Conservation (phyloP, 345 rosid genomes). For the Aegle marmelos region DNA sequence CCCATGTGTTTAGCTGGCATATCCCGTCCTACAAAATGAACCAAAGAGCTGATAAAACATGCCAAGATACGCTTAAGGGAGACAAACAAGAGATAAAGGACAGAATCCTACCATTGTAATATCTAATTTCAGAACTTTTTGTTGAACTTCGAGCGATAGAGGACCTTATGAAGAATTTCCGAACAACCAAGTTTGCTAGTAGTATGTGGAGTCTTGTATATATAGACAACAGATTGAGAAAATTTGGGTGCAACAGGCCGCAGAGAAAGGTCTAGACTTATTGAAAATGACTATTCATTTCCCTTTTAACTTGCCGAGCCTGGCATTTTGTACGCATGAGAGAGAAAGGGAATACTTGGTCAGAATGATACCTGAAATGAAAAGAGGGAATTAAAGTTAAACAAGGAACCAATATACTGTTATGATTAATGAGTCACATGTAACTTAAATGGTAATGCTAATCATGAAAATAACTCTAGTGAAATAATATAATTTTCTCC, state of each 20-base stretch:
- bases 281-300: conserved; percentile 32
- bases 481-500: too few relatives aligned
- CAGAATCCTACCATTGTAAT: conserved; percentile 32
- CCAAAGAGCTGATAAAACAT: conserved; percentile 7
- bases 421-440: too few relatives aligned
- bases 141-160: conserved; percentile 6
- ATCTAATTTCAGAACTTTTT: conserved; percentile 2
- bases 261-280: conserved; percentile 50
- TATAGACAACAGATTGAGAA: conserved; percentile 25
- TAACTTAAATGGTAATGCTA: too few relatives aligned
- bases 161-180: conserved; percentile 1
- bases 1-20: conserved; percentile 34
- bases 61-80: neutral
- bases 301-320: conserved; percentile 14
- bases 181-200: conserved; percentile 6
- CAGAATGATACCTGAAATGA: neutral
- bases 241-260: conserved; percentile 38
- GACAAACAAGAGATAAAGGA: neutral
- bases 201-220: conserved; percentile 11
- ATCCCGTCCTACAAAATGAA: conserved; percentile 46
- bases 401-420: neutral
- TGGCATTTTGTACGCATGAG: conserved; percentile 8
- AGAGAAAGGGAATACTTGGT: neutral
- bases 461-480: too few relatives aligned
- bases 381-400: neutral